Evolutionary conservation across 768 basidiomycete genomes (phyloP).

Genomic region (Hericium rajendrae): DNA sequence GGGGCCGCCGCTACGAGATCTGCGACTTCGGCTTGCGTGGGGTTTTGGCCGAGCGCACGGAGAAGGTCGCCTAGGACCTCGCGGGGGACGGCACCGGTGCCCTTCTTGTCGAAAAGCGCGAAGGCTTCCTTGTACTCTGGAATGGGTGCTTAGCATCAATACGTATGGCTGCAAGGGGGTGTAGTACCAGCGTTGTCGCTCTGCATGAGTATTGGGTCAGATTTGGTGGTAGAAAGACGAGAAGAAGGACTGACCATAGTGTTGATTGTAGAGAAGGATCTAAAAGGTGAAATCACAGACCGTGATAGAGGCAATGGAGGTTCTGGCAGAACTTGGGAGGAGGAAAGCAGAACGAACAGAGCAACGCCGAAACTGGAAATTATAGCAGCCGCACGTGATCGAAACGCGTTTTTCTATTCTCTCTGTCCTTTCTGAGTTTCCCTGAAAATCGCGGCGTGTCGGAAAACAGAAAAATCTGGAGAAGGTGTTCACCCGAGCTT

Average conservation of each 20-base stretch:
- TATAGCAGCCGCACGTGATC: background rate
- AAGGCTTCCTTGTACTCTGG: conserved; percentile 95
- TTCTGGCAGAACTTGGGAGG: background rate
- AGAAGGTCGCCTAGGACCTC: conserved; percentile 88
- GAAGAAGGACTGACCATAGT: no score
- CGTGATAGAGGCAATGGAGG: background rate
- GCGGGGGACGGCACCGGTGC: conserved; percentile 80
- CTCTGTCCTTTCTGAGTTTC: no score
- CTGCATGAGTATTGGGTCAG: conserved; percentile 14
- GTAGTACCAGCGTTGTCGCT: conserved; percentile 44
- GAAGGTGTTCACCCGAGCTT: no score
- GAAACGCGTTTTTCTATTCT: no score
- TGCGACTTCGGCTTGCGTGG: conserved; percentile 95
- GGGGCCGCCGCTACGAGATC: conserved; percentile 69
- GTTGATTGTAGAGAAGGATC: no score
- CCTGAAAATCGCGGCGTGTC: no score
- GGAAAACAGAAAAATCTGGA: no score
- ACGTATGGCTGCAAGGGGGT: background rate
- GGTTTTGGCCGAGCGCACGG: conserved; percentile 93
- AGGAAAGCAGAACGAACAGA: no score
- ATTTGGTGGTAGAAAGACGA: no score
- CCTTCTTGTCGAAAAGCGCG: conserved; percentile 95
- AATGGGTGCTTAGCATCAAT: background rate
- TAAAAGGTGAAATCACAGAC: no score
- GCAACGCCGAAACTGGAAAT: no score